Conservation (phyloP, 345 rosid species). For the Psidium guajava region DNA sequence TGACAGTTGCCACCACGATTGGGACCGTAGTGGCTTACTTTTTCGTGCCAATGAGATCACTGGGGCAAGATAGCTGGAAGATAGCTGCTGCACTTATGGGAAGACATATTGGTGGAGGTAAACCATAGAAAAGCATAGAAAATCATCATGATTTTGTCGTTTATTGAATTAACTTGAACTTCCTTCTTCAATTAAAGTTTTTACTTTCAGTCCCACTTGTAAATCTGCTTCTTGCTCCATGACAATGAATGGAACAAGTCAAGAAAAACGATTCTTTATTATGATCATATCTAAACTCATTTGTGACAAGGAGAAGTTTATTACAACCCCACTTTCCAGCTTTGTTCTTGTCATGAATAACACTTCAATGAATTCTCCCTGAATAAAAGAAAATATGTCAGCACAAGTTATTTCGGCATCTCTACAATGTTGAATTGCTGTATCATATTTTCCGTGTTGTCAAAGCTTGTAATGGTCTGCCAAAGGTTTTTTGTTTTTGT, state of each 20-base stretch:
- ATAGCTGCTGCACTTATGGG: conserved; percentile 94
- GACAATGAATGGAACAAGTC: not conserved
- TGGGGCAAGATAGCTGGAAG: conserved; percentile 86
- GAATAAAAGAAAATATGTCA: not conserved
- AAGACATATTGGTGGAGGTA: conserved; percentile 55
- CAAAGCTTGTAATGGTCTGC: not conserved
- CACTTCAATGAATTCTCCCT: not conserved
- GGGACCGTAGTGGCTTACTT: conserved; percentile 68
- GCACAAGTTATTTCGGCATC: not conserved
- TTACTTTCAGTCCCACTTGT: not conserved
- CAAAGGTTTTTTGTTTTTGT: not conserved
- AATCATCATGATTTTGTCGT: not conserved
- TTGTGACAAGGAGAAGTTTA: not conserved
- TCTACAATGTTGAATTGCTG: not conserved
- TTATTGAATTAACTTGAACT: not conserved
- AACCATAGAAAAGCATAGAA: not conserved
- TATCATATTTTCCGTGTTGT: not conserved
- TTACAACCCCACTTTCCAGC: not conserved
- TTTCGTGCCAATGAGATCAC: conserved; percentile 79
- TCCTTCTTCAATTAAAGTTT: not conserved
- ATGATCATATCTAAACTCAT: not conserved
- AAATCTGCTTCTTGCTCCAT: not conserved
- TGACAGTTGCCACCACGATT: conserved; percentile 55
- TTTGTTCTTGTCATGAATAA: not conserved
- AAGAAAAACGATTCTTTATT: not conserved